Evolutionary conservation across 2,329 filamentous ascomycete species (phyloP), one percentile per base, ranked within the genome.

Genomic region (Calonectria pauciramosa): DNA sequence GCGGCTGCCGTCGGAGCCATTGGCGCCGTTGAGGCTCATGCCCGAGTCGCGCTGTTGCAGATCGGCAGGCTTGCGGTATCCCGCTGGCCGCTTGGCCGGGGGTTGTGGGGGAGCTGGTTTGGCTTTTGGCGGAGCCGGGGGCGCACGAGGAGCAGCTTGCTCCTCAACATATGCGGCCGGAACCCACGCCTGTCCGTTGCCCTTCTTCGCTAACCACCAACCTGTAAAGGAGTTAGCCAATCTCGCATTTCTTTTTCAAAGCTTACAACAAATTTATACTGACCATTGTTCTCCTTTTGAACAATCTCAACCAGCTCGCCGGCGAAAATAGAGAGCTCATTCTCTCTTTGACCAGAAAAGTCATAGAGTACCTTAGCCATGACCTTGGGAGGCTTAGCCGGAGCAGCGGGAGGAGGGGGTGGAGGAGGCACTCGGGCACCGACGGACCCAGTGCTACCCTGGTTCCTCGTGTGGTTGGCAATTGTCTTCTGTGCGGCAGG

Each of bases 271-370:
- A 72, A 64, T 59, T 30, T 7, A 16, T 13, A 75, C 93, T 85
- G 91, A 98, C 96, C 97, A 83, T 99, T 99, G 84, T 91, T 93
- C 86, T 98, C 96, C 86, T 98, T 98, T 82, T 97, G 94, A n/a
- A 97, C 91, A 82, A 99, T 93, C 84, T 97, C 92, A 68, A 99
- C 91, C 64, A 98, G 86, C 76, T 99, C 94, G 66, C 94, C 96
- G 65, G 94, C 93, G 72, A 85, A 90, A 77, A 99, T 91, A 20
- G 94, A 93, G 67, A 99, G 89, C 85, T 99, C 96, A 78, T 97
- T 98, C 72, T 93, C 91, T 76, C 91, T 95, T 79, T 96, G 94
- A 20, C 96, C 96, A 70, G 89, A 90, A 84, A 99, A 99, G 81
- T 98, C 96, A 84, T 99, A 99, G 60, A 99, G 85, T 6, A 96